A percentile compares a stretch with the other conserved stretches of the same genome.
Conservation (phyloP, 768 basidiomycete species). For the Lentinula lateritia region DNA sequence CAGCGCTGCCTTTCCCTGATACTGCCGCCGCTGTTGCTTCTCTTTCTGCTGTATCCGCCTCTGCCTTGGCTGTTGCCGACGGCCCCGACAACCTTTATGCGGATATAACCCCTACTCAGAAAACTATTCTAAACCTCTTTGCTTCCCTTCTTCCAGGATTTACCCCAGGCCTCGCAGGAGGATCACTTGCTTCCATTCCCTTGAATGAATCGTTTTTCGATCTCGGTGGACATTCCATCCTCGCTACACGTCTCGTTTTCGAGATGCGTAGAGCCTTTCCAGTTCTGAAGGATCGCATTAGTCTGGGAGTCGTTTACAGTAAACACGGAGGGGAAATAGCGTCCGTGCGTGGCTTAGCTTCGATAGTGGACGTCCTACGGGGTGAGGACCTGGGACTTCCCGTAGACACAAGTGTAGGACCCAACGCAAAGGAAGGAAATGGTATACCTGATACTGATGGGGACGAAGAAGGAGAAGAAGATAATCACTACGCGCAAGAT, state of each 20-base stretch:
- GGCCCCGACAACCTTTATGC: background rate
- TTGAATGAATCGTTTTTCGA: conserved; percentile 97
- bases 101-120: conserved; percentile 22
- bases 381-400: conserved; percentile 77
- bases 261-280: conserved; percentile 92
- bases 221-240: conserved; percentile 95
- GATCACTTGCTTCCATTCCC: conserved; percentile 71
- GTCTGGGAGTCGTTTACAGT: conserved; percentile 75
- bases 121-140: conserved; percentile 83
- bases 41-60: conserved; percentile 23
- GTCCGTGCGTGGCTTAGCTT: conserved; percentile 73
- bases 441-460: conserved; percentile 9
- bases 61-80: conserved; percentile 10
- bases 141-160: conserved; percentile 57
- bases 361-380: conserved; percentile 67
- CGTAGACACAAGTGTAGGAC: background rate
- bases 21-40: conserved; percentile 63
- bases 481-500: conserved; percentile 77
- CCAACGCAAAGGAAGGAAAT: background rate
- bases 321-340: conserved; percentile 50
- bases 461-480: conserved; percentile 19
- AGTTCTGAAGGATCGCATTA: conserved; percentile 63
- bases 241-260: conserved; percentile 95
- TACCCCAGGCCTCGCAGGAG: background rate
- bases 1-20: conserved; percentile 96